Percentiles rank a stretch among this genome's conserved stretches.
Evolutionary conservation across 2,329 filamentous ascomycete species (phyloP).

Genomic region (Hypoxylon sp.): DNA sequence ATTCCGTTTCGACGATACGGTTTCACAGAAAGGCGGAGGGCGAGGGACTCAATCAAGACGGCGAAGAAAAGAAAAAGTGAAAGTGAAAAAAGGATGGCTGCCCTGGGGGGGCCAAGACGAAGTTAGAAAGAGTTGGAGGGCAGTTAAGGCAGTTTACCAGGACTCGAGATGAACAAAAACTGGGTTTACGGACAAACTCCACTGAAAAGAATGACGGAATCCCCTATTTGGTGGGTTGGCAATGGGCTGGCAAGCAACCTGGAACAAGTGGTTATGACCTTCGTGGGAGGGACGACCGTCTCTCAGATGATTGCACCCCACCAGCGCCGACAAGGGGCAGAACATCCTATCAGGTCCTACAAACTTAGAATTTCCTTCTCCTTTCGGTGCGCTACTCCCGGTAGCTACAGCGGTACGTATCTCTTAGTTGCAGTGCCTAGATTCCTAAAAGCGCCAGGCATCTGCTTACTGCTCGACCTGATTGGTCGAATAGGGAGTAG

Average conservation of each 20-base stretch:
- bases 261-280: no score
- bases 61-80: constrained; percentile 6
- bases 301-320: constrained; percentile 31
- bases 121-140: constrained; percentile 24
- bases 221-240: constrained; percentile 20
- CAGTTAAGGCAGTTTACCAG: constrained; percentile 21
- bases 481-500: constrained; percentile 3
- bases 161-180: constrained; percentile 18
- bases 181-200: constrained; percentile 16
- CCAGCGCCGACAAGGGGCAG: constrained; percentile 28
- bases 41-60: constrained; percentile 8
- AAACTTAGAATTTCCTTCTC: constrained; percentile 11
- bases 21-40: constrained; percentile 2
- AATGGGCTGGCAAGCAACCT: no score
- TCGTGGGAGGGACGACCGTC: constrained; percentile 17
- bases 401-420: constrained; percentile 7
- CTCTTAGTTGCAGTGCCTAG: constrained; percentile 8
- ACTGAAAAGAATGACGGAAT: constrained; percentile 34
- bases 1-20: constrained; percentile 30
- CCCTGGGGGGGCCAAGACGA: constrained; percentile 28
- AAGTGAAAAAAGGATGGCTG: constrained; percentile 14
- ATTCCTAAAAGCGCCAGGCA: neutral
- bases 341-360: constrained; percentile 5
- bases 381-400: constrained; percentile 16
- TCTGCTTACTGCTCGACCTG: constrained; percentile 1